phyloP scores from a whole-genome alignment of 2,329 filamentous ascomycete genomes.

The Stemphylium beticola region DNA sequence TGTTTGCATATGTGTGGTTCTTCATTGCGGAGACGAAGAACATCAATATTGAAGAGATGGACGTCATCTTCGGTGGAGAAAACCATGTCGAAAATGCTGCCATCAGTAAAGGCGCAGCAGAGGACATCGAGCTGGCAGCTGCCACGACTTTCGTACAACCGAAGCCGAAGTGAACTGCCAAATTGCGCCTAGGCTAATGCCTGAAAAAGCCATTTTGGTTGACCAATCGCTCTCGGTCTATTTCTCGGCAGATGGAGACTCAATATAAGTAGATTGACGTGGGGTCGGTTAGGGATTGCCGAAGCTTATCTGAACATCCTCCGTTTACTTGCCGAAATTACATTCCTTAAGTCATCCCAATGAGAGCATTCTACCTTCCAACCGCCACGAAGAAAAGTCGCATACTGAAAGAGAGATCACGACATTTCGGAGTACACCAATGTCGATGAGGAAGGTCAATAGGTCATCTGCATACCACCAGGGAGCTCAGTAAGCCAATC shows the following conservation, averaged over 20 bases:
- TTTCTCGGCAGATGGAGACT: not conserved
- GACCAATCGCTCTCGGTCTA: not conserved
- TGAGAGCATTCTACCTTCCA: too few relatives aligned
- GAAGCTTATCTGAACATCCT: not conserved
- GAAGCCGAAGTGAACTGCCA: not conserved
- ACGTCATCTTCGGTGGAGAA: not conserved
- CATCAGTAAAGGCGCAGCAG: not conserved
- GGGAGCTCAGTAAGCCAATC: constrained; percentile 39
- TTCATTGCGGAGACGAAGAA: not conserved
- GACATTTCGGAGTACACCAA: not conserved
- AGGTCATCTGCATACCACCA: constrained; percentile 32
- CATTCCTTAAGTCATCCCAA: too few relatives aligned
- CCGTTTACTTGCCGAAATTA: not conserved
- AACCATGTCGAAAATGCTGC: not conserved
- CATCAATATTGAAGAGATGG: not conserved
- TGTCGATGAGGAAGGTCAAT: not conserved
- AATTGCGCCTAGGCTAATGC: not conserved
- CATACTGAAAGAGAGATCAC: too few relatives aligned
- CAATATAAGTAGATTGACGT: not conserved
- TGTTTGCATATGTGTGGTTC: too few relatives aligned
- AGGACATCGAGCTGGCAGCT: not conserved
- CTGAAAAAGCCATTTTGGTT: not conserved
- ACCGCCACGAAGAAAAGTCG: too few relatives aligned
- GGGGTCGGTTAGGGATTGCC: not conserved
- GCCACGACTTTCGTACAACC: not conserved